Evolutionary conservation across 2,329 filamentous ascomycete genomes (phyloP), one percentile per base, ranked within the genome.

Genomic region (Bisporella sp.): DNA sequence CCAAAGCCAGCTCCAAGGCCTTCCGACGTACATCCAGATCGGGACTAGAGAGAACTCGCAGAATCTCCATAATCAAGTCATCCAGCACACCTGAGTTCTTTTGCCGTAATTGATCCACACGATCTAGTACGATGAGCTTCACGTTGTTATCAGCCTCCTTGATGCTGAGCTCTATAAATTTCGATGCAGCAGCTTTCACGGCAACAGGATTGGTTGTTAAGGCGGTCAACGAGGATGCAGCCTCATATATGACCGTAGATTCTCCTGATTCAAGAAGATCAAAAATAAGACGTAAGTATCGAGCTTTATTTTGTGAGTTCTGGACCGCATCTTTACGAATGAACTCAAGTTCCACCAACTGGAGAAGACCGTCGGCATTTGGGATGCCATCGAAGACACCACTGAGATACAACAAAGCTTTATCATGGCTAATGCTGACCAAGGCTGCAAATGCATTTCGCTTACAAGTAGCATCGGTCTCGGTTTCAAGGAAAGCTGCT

Each of bases 71-170:
- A 4, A 88, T 89, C 45, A 97, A 72, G 63, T 99, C 93, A 64
- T 97, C 91, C 51, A 99, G 71, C 21, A 97, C 83, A 47, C 91
- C 91, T 65, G 93, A 88, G 60, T 96, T 95, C 69, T 89, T 89
- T 66, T 85, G 84, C 60, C 91, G 81, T 55, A 96, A 70, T 62
- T 92, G 85, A 62, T 96, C 87, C 37, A 99, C 93, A 43, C 92
- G 86, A 64, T 97, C 93, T 41, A 99, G 77, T 21, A 99, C 93
- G 60, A 99, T 99, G 43, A 99, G 83, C 73, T 99, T 99, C 57
- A 99, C 93, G 66, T 99, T 99, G 75, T 99, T 99, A 69, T 99
- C 93, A 1, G 93, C 85, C 71, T 97, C 93, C 72, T 95, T 96
- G 67, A 99, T 96, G 66, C 87, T 90, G 6, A 99, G 77, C 69